These are phyloP conservation scores for Apophysomyces elegans DNA, from an alignment of 371 early-diverging fungal species.

Conservation along the genomic window DNA sequence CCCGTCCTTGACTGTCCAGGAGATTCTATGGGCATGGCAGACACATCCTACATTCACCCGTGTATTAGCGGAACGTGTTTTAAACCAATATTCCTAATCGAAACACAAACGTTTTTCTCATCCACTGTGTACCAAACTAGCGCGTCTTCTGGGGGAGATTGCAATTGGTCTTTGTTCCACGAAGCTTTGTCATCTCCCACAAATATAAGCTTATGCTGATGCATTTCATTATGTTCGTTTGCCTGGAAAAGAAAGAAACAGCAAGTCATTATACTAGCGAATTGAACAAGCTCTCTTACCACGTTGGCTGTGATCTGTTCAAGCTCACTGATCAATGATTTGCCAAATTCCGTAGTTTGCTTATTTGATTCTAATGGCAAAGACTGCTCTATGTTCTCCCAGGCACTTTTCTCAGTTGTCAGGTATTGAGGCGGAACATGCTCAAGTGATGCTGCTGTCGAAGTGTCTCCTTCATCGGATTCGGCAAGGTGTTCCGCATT, in stretches of 20 bases:
- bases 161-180: neutral
- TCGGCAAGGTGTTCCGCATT: neutral
- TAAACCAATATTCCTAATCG: too few species aligned
- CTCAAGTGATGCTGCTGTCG: neutral
- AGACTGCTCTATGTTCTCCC: neutral
- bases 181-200: neutral
- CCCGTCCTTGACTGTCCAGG: neutral
- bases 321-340: constrained; percentile 1
- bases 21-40: neutral
- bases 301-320: constrained; percentile 2
- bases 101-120: neutral
- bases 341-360: constrained; percentile 5
- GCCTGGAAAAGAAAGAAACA: neutral
- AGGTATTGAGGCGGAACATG: neutral
- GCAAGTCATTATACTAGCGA: neutral
- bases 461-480: neutral
- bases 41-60: neutral
- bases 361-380: neutral
- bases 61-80: too few species aligned
- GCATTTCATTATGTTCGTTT: neutral
- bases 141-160: neutral
- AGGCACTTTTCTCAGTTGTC: neutral
- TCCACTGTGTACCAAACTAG: neutral
- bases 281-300: neutral
- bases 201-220: neutral